Evolutionary conservation across 2,329 filamentous ascomycete genomes (phyloP), one percentile per base, ranked within the genome.

Genomic region (Fusarium solani-melongenae): DNA sequence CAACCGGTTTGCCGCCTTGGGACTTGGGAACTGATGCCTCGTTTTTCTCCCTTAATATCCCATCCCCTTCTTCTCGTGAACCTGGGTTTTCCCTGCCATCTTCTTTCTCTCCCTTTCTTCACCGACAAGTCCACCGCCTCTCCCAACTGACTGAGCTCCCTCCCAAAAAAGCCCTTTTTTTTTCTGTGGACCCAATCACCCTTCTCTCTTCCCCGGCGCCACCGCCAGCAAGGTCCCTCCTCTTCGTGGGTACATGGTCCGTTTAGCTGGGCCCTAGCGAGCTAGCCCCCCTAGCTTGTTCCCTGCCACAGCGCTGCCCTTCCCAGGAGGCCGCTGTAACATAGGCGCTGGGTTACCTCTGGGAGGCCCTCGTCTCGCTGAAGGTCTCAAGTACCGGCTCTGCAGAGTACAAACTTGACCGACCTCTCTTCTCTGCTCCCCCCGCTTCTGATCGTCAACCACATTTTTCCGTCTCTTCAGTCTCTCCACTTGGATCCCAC

Each of bases 91-190:
- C 66, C 72, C 61, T 57, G 49, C 61, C 46, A 33, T 62, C 38
- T 55, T 36, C 41, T 36, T 53, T 63, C 22, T 39, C 27, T 27
- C 51, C 27, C 72, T 70, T 70, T 66, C 62, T 62, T 75, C 72
- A 74, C 72, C 72, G 72, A 74, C 72, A 74, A 72, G 66, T 74
- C 72, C 72, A 74, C 72, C 72, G 72, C 72, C 72, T 75, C 61
- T n/a, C 55, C 24, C 29, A 61, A 49, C 57, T 55, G 33, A 17
- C 17, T 41, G 34, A 66, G 60, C 55, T 72, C 58, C 61, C 39
- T 49, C 62, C 49, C 22, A 41, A 41, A 34, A 55, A 66, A 62
- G 56, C 60, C 62, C 58, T 66, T 64, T 62, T 74, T 41, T 27
- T 46, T 46, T 63, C 58, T 58, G 62, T 68, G 66, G 71, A 68